Evolutionary conservation across 2,329 filamentous ascomycete species (phyloP).

Genomic region (Exophiala sideris): DNA sequence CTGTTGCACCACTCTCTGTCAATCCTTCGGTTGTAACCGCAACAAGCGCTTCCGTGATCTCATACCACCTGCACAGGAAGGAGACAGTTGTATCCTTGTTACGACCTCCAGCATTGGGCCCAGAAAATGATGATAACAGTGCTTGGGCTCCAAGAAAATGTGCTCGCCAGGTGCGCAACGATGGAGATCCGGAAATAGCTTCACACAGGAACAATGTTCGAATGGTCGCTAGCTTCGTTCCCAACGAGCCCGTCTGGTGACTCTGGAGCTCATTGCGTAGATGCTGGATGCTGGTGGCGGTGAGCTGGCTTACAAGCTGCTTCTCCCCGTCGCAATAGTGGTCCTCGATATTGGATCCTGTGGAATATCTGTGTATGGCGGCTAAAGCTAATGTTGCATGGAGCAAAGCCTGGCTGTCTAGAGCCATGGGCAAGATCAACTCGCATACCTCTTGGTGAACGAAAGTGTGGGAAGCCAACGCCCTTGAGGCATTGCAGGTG

Average conservation of each 20-base stretch:
- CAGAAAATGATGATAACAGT: conserved; percentile 30
- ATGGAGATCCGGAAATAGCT: conserved; percentile 42
- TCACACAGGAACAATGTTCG: conserved; percentile 44
- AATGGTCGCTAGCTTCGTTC: conserved; percentile 39
- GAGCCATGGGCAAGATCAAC: conserved; percentile 44
- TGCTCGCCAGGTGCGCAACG: conserved; percentile 38
- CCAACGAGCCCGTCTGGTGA: neutral
- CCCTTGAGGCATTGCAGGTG: conserved; percentile 8
- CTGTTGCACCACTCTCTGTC: neutral
- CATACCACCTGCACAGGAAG: conserved; percentile 33
- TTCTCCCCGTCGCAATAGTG: conserved; percentile 35
- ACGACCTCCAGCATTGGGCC: conserved; percentile 35
- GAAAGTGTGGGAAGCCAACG: conserved; percentile 4
- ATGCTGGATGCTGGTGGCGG: conserved; percentile 41
- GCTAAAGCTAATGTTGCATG: conserved; percentile 44
- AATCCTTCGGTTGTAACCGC: conserved; percentile 7
- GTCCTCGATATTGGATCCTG: conserved; percentile 35
- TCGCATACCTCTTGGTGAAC: conserved; percentile 35
- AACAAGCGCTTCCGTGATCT: conserved; percentile 8
- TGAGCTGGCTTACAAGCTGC: conserved; percentile 36
- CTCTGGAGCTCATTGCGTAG: conserved; percentile 40
- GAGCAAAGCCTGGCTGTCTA: conserved; percentile 41
- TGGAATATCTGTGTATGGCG: conserved; percentile 40
- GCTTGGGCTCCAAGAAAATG: conserved; percentile 43
- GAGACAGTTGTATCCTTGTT: conserved; percentile 29